Evolutionary conservation across 2,329 filamentous ascomycete genomes (phyloP).

Genomic region (Apiospora marii): DNA sequence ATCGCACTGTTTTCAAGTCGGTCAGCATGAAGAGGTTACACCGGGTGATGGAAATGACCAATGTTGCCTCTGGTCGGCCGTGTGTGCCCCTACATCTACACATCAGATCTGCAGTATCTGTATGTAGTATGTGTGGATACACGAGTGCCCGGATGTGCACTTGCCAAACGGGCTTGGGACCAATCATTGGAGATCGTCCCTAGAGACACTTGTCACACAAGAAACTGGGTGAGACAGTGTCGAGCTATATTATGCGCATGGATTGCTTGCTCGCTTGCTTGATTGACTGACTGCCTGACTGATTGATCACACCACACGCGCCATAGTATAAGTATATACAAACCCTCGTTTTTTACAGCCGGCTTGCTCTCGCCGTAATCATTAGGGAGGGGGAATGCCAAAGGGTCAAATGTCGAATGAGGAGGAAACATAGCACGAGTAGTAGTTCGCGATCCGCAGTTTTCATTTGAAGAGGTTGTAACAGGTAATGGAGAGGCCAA

Average conservation of each 20-base stretch:
- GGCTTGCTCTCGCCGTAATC: background rate
- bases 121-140: background rate
- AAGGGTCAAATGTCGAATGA: background rate
- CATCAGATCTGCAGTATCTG: background rate
- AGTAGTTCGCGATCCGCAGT: background rate
- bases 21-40: background rate
- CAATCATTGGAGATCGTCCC: background rate
- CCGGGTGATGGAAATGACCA: background rate
- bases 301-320: background rate
- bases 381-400: background rate
- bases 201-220: constrained; percentile 15
- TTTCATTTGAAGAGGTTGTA: background rate
- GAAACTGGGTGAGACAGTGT: background rate
- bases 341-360: background rate
- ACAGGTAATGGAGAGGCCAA: background rate
- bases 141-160: background rate
- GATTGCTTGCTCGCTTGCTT: constrained; percentile 6
- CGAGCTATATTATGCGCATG: background rate
- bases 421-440: background rate
- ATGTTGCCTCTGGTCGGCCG: background rate
- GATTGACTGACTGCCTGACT: background rate
- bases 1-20: constrained; percentile 66
- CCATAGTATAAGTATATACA: background rate
- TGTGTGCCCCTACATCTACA: background rate
- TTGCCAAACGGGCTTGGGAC: background rate